Evolutionary conservation across 306 rosid species (phyloP).

Genomic region (Quercus bicolor): DNA sequence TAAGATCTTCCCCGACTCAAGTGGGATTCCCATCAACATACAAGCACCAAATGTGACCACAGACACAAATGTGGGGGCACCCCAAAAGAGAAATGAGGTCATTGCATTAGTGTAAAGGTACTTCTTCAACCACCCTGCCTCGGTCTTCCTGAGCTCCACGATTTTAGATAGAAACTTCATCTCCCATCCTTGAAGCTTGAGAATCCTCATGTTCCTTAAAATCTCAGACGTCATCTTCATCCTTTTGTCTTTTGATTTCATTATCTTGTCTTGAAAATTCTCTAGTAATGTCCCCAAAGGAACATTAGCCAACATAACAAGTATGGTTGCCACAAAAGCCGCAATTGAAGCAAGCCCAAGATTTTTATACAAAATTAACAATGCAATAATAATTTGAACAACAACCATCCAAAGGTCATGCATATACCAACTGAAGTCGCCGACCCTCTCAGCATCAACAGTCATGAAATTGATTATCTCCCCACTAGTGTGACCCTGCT

Average conservation of each 20-base stretch:
- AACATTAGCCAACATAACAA: conserved; percentile 7
- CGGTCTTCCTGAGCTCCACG: background rate
- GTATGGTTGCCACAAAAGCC: background rate
- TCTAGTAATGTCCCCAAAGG: conserved; percentile 14
- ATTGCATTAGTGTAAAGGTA: background rate
- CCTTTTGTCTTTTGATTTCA: conserved; percentile 18
- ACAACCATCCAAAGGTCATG: conserved; percentile 11
- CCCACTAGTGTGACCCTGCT: conserved; percentile 42
- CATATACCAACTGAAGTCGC: conserved; percentile 35
- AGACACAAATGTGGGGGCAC: conserved; percentile 16
- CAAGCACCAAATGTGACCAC: conserved; percentile 19
- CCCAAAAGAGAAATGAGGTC: conserved; percentile 5
- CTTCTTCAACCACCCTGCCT: conserved; percentile 11
- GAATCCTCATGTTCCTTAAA: conserved; percentile 24
- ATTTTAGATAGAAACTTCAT: conserved; percentile 14
- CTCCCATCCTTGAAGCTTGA: conserved; percentile 29
- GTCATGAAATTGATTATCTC: conserved; percentile 58
- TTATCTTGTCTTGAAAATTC: conserved; percentile 9
- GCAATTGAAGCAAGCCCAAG: conserved; percentile 48
- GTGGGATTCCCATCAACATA: conserved; percentile 2
- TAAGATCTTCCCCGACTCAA: conserved; percentile 17
- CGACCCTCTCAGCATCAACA: conserved; percentile 51
- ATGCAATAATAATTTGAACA: conserved; percentile 9
- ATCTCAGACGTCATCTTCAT: conserved; percentile 20
- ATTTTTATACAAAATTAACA: conserved; percentile 4